Evolutionary conservation across 176 grass and related monocot species (phyloP), one percentile per base, ranked within the genome.

Genomic region (Saccharum spontaneum): DNA sequence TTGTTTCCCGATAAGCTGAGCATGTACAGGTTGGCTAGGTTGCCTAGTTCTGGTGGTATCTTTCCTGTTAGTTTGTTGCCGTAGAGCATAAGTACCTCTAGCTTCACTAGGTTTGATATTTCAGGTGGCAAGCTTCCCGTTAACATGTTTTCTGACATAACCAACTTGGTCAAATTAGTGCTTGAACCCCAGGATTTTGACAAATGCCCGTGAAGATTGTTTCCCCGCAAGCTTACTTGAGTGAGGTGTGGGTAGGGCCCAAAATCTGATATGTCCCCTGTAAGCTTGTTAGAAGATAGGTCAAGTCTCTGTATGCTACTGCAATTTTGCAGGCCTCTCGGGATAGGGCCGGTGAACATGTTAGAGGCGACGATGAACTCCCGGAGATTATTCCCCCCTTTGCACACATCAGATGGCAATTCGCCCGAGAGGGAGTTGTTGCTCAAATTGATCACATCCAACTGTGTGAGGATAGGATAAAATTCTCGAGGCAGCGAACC

Each of bases 241-340:
- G 1, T 6, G 7, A 84, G 43, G 10, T 37, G 23, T 31, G 81
- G 70, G 20, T 75, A 75, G 3, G 74, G 26, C n/a, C 72, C 72
- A 38, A 84, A 45, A 28, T 62, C 1, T 13, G 52, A 83, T 72
- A 83, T 73, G 62, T 83, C 69, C 69, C 69, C 69, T 2, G n/a
- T 45, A 2, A 83, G 5, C 24, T 75, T 26, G 15, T 83, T 83
- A 9, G 67, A 39, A 39, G 0, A 2, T 1, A 13, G 6, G 34
- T 22, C 23, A n/a, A 57, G 39, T 3, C 33, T 1, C 6, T 3
- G 3, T 18, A 83, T 13, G 8, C 22, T 67, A 1, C 9, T 67
- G 6, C 72, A 84, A 7, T 6, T 84, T 18, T 48, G 24, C 11
- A 84, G 49, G 71, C 59, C 54, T 46, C 1, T 39, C 4, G 82